A percentile compares a stretch with the other conserved stretches of the same genome.
phyloP scores from a whole-genome alignment of 1,284 basidiomycete species.

The Ustilago crameri region DNA sequence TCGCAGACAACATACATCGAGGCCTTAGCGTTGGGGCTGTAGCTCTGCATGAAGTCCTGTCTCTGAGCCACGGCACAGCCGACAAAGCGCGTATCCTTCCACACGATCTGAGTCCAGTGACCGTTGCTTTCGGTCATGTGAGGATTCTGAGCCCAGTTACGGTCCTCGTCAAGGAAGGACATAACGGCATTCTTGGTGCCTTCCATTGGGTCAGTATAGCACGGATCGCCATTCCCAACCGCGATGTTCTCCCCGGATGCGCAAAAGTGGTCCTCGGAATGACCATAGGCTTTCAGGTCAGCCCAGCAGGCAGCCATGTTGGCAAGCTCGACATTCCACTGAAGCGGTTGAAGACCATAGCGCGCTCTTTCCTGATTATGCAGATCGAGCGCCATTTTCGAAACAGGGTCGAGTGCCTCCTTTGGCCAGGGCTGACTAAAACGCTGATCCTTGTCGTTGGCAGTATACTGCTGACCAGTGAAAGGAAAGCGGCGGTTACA shows the following conservation, averaged over 20 bases:
- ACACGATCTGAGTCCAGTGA: slow-evolving; percentile 39
- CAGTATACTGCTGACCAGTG: slow-evolving; percentile 11
- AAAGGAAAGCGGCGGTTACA: slow-evolving; percentile 44
- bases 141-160: slow-evolving; percentile 29
- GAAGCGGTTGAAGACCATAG: slow-evolving; percentile 22
- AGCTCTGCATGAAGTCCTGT: slow-evolving; percentile 23
- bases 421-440: slow-evolving; percentile 17
- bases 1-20: slow-evolving; percentile 45
- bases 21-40: slow-evolving; percentile 2
- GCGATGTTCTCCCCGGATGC: slow-evolving; percentile 49
- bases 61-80: slow-evolving; percentile 42
- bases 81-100: slow-evolving; percentile 34
- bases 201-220: slow-evolving; percentile 34
- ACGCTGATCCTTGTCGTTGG: slow-evolving; percentile 20
- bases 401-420: slow-evolving; percentile 24
- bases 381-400: slow-evolving; percentile 32
- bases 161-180: slow-evolving; percentile 49
- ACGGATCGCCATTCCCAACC: slow-evolving; percentile 32
- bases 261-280: slow-evolving; percentile 45
- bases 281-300: slow-evolving; percentile 49
- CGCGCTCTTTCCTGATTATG: slow-evolving; percentile 39
- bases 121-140: slow-evolving; percentile 16
- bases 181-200: slow-evolving; percentile 42
- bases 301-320: slow-evolving; percentile 53
- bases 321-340: slow-evolving; percentile 50